These are phyloP conservation scores for Xylaria cubensis DNA, from an alignment of 495 filamentous ascomycete species.

Conservation along the genomic window DNA sequence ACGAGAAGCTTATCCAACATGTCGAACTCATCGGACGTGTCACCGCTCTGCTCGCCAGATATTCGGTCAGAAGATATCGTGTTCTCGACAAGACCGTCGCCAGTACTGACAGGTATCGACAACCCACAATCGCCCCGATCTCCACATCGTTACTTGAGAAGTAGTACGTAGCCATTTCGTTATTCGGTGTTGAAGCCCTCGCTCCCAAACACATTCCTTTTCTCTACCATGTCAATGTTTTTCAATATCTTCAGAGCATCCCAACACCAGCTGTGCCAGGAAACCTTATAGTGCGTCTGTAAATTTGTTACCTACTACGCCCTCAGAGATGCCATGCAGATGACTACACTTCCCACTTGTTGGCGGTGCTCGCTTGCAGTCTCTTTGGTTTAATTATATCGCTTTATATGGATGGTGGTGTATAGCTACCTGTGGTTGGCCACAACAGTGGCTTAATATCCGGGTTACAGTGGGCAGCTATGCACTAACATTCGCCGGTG, in stretches of 20 bases:
- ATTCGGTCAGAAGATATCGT: slow-evolving; percentile 37
- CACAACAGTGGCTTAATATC: slow-evolving; percentile 7
- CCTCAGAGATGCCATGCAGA: neutral
- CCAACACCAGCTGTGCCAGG: neutral
- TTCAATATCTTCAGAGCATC: neutral
- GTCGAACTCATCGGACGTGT: slow-evolving; percentile 48
- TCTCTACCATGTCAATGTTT: neutral
- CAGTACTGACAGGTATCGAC: slow-evolving; percentile 28
- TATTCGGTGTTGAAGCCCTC: neutral
- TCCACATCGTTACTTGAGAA: slow-evolving; percentile 28
- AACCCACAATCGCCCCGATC: slow-evolving; percentile 24
- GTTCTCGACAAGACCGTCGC: slow-evolving; percentile 40
- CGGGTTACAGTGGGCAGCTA: neutral
- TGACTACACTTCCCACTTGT: neutral
- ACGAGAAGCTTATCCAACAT: slow-evolving; percentile 35
- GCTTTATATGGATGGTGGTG: neutral
- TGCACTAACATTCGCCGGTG: slow-evolving; percentile 25
- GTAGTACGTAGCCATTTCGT: slow-evolving; percentile 31
- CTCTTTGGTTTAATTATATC: neutral
- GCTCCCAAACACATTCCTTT: neutral
- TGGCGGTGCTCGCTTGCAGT: neutral
- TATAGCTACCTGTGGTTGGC: neutral
- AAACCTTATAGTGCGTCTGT: neutral
- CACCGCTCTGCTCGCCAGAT: slow-evolving; percentile 39
- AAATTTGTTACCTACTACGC: neutral